Base-by-base conservation (phyloP, 169 alveolate species). In the Condylostoma magnum region DNA sequence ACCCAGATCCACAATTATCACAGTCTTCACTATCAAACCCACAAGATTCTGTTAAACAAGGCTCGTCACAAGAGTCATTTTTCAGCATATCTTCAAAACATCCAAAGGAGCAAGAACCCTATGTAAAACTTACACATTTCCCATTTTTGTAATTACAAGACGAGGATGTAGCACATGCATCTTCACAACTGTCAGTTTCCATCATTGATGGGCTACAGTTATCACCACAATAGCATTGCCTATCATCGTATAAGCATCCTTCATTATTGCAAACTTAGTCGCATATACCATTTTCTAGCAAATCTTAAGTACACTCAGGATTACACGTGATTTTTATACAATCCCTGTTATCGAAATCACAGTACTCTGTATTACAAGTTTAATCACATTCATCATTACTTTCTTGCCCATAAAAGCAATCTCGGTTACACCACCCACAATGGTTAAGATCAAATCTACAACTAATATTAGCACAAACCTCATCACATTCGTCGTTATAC, bases 11-110 rank as follows among this genome's bases (percentile, higher is more conserved):
- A n/a, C n/a, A n/a, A 12, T 8, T 12, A 10, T n/a, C 27, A 31
- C 75, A 66, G 44, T 66, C 75, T 46, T 63, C 75, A 18, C 33
- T 6, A 47, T 66, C 75, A 27, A 15, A 66, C 5, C 2, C 38
- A 47, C 63, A 66, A 12, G 25, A 8, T n/a, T n/a, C 10, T 25
- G 8, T 47, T 46, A 28, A 28, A 31, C 75, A 66, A 15, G 10
- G 6, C 37, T 66, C 63, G 30, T 66, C 63, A 66, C 75, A 66
- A 27, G 20, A 3, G 10, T 47, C 63, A 43, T 66, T 50, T 1
- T 63, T 30, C 20, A 47, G 43, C 44, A 44, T 25, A 2, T 31
- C 27, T 22, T 33, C n/a, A 18, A 6, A 38, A 41, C 71, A 33
- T 12, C 57, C 57, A 18, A 12, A 12, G 0, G 57, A 33, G 71